Base-by-base conservation (phyloP, 495 filamentous ascomycete genomes). In the Penicillium canariense region DNA sequence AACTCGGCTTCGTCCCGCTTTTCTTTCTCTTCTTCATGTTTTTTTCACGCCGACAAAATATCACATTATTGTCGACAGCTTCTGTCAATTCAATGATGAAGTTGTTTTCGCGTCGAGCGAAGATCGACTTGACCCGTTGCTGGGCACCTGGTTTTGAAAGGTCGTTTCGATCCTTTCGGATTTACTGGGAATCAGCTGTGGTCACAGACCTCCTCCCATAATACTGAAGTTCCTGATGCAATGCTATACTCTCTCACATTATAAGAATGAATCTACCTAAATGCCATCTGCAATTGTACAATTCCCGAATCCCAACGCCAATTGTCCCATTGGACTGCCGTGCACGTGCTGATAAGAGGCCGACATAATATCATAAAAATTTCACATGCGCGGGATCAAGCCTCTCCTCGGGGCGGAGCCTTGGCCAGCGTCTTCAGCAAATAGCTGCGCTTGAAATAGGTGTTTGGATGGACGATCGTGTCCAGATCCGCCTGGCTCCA, bases 401-500 rank as follows among this genome's bases (percentile, higher is more conserved):
- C 50, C 47, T 68, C 71, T 15, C 48, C 53, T 65, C 27, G 68
- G 59, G 17, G 28, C 12, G 60, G 60, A 30, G 72, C 55, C 38
- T 71, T 74, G 11, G 65, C 62, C 36, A 68, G 57, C 36, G 91
- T 85, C 80, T 89, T 96, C 42, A 97, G 70, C 60, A 95, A 60
- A 69, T 89, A 97, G 65, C 90, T 93, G 56, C 92, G 81, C 78
- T 94, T 93, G 71, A 97, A 97, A 70, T 97, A 99, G 50, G 91
- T 90, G 69, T 99, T 99, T 9, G 95, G 95, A 69, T 99, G 95
- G 17, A 96, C 87, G 60, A 99, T 97, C 2, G 91, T 97, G 72
- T 97, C 94, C 30, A 95, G 77, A 64, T 95, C 87, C 5, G 82
- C 78, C n/a, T 85, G 78, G 26, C 82, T 81, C 89, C 90, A 91